These are phyloP conservation scores for Inga leiocalycina DNA, from an alignment of 306 rosid genomes.

Conservation along the genomic window DNA sequence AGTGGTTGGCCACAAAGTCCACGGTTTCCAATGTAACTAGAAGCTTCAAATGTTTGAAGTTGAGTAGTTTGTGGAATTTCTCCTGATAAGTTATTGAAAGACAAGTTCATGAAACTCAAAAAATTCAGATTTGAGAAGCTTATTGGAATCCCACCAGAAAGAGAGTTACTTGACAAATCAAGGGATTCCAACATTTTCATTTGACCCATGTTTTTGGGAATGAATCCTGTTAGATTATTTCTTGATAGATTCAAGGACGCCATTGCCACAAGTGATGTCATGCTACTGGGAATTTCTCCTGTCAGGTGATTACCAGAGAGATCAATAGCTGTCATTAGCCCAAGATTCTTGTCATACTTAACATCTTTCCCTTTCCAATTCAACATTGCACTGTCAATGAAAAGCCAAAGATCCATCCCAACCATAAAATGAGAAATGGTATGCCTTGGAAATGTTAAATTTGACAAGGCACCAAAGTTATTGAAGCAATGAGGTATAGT, in stretches of 20 bases:
- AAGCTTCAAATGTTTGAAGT: not conserved
- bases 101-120: not conserved
- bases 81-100: not conserved
- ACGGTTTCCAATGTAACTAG: not conserved
- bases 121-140: not conserved
- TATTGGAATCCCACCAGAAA: not conserved
- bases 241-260: not conserved
- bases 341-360: not conserved
- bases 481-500: not conserved
- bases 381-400: not conserved
- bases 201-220: not conserved
- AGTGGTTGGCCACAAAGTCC: not conserved
- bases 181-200: not conserved
- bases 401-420: no score
- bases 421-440: no score
- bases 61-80: not conserved
- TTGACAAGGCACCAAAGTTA: not conserved
- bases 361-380: not conserved
- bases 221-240: not conserved
- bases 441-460: not conserved
- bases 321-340: not conserved
- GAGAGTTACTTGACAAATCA: not conserved
- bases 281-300: not conserved
- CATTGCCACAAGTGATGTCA: not conserved
- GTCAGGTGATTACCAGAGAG: not conserved